Evolutionary conservation across 805 yeast genomes (phyloP), one percentile per base, ranked within the genome.

Genomic region (Wickerhamomyces bovis): DNA sequence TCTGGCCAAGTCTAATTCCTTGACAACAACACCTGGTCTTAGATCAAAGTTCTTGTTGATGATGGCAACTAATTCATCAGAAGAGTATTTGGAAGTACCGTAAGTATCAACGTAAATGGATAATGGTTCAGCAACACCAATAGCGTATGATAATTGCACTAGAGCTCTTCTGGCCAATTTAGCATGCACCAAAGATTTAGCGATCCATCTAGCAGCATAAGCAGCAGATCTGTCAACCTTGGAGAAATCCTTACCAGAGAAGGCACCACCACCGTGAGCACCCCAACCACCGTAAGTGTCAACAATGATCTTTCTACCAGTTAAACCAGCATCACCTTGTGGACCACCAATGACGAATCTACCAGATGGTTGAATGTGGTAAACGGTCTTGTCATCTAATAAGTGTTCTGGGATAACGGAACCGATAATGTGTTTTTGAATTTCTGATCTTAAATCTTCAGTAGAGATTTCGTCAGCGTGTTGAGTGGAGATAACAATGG

Each of bases 251-350:
- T 94, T 94, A 74, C 99, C 99, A 56, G 96, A 86, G 89, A 94
- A 94, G 56, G 99, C 99, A 80, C 99, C 99, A 80, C 99, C 99
- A 76, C 99, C 99, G 80, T 94, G 99, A 66, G 99, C 98, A 75
- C 99, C 97, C 95, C 99, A 95, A 66, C 99, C 99, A 78, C 99
- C 99, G 77, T 94, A 94, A 57, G 99, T 95, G 75, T 94, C 99
- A 69, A 94, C 99, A 65, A 94, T 94, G 73, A 94, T 94, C 80
- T 94, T 94, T 79, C 99, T 89, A 73, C 99, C 99, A 60, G 99
- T 94, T 68, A 94, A 78, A 80, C 99, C 99, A 58, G 99, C 99
- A 71, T 94, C 99, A 82, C 99, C 99, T 76, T 94, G 99, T 61
- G 99, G 99, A 72, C 99, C 99, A 77, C 99, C 99, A 68, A 94